phyloP scores from a whole-genome alignment of 768 basidiomycete genomes.

The Pleurotus citrinopileatus region DNA sequence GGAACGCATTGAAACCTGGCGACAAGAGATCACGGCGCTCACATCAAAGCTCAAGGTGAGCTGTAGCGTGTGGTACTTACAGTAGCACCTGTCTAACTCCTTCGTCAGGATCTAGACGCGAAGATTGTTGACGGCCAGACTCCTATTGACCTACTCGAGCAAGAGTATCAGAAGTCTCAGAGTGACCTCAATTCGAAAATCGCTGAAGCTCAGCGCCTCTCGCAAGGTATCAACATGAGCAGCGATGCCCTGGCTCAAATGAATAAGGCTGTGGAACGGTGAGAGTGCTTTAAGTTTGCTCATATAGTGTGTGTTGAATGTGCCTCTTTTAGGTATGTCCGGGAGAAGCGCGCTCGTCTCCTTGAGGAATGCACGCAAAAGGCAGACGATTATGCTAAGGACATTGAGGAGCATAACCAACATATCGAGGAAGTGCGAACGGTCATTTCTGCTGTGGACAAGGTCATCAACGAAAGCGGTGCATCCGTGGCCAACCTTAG shows the following conservation, averaged over 20 bases:
- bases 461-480: slow-evolving; percentile 76
- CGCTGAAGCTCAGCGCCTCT: slow-evolving; percentile 46
- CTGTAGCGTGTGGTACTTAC: slow-evolving; percentile 2
- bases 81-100: slow-evolving; percentile 3
- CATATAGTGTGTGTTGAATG: background rate
- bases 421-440: slow-evolving; percentile 37
- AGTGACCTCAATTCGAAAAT: slow-evolving; percentile 48
- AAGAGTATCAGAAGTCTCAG: slow-evolving; percentile 47
- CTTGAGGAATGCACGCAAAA: slow-evolving; percentile 57
- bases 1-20: slow-evolving; percentile 54
- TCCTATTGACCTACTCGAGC: slow-evolving; percentile 64
- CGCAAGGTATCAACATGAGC: slow-evolving; percentile 65
- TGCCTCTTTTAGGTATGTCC: slow-evolving; percentile 59
- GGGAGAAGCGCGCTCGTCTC: slow-evolving; percentile 58
- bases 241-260: slow-evolving; percentile 58
- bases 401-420: slow-evolving; percentile 32
- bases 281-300: slow-evolving; percentile 16
- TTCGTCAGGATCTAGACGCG: slow-evolving; percentile 69
- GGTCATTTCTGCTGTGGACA: slow-evolving; percentile 58
- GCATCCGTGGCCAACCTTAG: slow-evolving; percentile 67
- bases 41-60: slow-evolving; percentile 49
- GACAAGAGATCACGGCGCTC: slow-evolving; percentile 48
- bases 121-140: slow-evolving; percentile 58
- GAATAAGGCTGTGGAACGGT: slow-evolving; percentile 69
- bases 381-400: slow-evolving; percentile 41